These are phyloP conservation scores for Withania somnifera DNA, from an alignment of 305 asterid genomes.

Conservation along the genomic window DNA sequence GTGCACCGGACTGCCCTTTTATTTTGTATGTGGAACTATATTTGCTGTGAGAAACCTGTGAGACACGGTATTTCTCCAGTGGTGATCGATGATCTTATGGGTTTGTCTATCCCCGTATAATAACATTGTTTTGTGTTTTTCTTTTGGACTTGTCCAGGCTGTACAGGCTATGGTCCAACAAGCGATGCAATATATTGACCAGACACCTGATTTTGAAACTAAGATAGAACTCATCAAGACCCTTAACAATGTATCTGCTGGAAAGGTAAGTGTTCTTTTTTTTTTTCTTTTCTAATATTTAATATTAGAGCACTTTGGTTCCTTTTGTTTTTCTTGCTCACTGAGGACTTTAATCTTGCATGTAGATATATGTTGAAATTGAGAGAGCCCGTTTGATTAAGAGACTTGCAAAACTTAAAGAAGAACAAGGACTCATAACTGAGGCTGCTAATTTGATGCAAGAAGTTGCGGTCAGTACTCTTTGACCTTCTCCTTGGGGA, in stretches of 20 bases:
- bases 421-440: conserved; percentile 67
- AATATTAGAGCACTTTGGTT: background rate
- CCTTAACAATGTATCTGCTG: conserved; percentile 81
- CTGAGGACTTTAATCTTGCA: background rate
- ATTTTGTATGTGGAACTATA: background rate
- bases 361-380: conserved; percentile 82
- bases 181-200: conserved; percentile 87
- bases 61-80: background rate
- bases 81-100: background rate
- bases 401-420: conserved; percentile 76
- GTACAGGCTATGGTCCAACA: conserved; percentile 97
- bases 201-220: conserved; percentile 83
- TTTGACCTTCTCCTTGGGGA: background rate
- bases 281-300: background rate
- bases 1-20: no score
- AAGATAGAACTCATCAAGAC: conserved; percentile 84
- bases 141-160: conserved; percentile 37
- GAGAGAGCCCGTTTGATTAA: conserved; percentile 84
- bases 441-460: conserved; percentile 96
- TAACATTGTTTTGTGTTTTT: background rate
- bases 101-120: background rate
- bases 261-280: conserved; percentile 45
- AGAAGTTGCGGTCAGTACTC: conserved; percentile 69
- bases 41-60: background rate
- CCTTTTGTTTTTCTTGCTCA: background rate